phyloP scores from a whole-genome alignment of 164 flowering plant species.

The Platanus orientalis region DNA sequence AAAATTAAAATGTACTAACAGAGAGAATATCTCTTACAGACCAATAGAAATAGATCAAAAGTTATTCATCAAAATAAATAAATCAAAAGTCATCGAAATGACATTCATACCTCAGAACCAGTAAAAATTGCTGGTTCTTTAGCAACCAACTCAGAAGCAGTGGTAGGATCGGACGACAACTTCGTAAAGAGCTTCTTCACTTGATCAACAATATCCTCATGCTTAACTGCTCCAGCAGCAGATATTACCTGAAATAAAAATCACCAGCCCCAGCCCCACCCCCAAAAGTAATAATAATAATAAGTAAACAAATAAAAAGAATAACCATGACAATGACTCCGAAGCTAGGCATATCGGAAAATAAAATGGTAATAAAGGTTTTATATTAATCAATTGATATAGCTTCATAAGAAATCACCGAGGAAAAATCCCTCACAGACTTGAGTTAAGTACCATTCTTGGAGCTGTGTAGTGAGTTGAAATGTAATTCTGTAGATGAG shows the following conservation, averaged over 20 bases:
- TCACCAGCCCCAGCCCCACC: too few species aligned
- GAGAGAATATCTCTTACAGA: not conserved
- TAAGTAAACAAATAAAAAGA: not conserved
- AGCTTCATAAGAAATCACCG: not conserved
- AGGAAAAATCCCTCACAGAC: not conserved
- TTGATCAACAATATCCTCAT: slow-evolving; percentile 84
- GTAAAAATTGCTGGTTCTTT: slow-evolving; percentile 80
- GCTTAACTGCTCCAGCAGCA: slow-evolving; percentile 94
- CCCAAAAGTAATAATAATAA: not conserved
- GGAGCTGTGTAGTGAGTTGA: slow-evolving; percentile 86
- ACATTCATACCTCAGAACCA: slow-evolving; percentile 83
- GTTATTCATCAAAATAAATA: not conserved
- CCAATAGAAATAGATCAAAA: not conserved
- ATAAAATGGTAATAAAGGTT: not conserved
- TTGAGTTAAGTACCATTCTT: slow-evolving; percentile 59
- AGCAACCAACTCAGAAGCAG: slow-evolving; percentile 71
- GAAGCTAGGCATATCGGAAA: too few species aligned
- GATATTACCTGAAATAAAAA: slow-evolving; percentile 61
- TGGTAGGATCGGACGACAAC: slow-evolving; percentile 70
- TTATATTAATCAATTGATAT: not conserved
- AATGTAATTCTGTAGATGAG: slow-evolving; percentile 68
- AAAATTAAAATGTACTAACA: not conserved
- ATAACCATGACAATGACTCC: not conserved
- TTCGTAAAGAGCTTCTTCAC: slow-evolving; percentile 80
- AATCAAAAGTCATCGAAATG: too few species aligned